These are phyloP conservation scores for Wickerhamomyces bovis DNA, from an alignment of 805 yeast species.

Conservation along the genomic window DNA sequence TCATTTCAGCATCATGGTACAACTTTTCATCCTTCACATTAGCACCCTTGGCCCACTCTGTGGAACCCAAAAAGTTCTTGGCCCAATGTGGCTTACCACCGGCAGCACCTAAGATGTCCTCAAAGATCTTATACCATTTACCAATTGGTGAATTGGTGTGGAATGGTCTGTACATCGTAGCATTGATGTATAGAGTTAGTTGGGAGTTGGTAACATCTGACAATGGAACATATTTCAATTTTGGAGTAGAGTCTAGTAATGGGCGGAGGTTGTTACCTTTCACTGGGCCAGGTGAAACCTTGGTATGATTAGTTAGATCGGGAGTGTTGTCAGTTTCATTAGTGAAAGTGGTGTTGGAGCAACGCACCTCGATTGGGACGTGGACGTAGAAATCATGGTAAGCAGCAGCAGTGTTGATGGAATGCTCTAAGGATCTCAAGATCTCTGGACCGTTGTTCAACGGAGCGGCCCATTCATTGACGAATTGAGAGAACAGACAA, in stretches of 20 bases:
- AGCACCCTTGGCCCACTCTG: slow-evolving; percentile 26
- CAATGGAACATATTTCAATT: slow-evolving; percentile 46
- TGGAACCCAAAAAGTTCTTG: slow-evolving; percentile 75
- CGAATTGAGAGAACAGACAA: slow-evolving; percentile 89
- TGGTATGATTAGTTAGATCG: slow-evolving; percentile 47
- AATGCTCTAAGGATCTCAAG: slow-evolving; percentile 54
- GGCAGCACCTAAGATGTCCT: slow-evolving; percentile 64
- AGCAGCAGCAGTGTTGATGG: slow-evolving; percentile 53
- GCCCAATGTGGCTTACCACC: slow-evolving; percentile 99
- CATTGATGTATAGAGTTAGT: slow-evolving; percentile 81
- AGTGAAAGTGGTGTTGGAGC: slow-evolving; percentile 68
- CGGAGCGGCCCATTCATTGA: slow-evolving; percentile 97
- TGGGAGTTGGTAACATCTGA: slow-evolving; percentile 55
- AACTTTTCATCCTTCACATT: slow-evolving; percentile 30
- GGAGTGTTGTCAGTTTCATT: slow-evolving; percentile 26
- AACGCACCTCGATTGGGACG: slow-evolving; percentile 92
- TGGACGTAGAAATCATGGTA: slow-evolving; percentile 74
- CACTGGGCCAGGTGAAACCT: slow-evolving; percentile 66
- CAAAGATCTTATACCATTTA: slow-evolving; percentile 82
- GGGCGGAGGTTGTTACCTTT: slow-evolving; percentile 84
- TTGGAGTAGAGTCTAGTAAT: slow-evolving; percentile 73
- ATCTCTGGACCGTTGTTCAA: slow-evolving; percentile 70
- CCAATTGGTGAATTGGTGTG: slow-evolving; percentile 63
- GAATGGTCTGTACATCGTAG: slow-evolving; percentile 96
- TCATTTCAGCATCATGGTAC: slow-evolving; percentile 61